Evolutionary conservation across 495 filamentous ascomycete genomes (phyloP).

Genomic region (Penicillium soppii): DNA sequence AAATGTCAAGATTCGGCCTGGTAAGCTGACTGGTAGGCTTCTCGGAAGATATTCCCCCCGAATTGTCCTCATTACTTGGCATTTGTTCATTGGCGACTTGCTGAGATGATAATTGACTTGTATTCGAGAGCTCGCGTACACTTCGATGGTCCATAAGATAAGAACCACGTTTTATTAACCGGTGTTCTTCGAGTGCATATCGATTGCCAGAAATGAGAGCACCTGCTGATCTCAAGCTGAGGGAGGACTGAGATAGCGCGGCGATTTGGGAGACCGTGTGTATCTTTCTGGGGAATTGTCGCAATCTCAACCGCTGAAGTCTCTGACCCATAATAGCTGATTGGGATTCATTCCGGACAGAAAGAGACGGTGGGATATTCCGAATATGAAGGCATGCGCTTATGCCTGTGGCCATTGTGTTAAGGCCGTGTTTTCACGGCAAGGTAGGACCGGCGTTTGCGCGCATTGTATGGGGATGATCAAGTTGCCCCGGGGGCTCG

Average conservation of each 20-base stretch:
- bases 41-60: too few species aligned
- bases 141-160: not conserved
- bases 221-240: not conserved
- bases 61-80: not conserved
- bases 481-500: too few species aligned
- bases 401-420: constrained; percentile 13
- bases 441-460: not conserved
- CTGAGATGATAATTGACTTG: not conserved
- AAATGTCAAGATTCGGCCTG: too few species aligned
- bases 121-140: not conserved
- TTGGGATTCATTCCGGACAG: not conserved
- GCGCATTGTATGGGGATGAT: too few species aligned
- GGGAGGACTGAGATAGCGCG: not conserved
- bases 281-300: not conserved
- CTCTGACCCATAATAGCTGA: not conserved
- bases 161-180: not conserved
- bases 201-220: not conserved
- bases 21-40: too few species aligned
- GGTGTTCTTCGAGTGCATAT: not conserved
- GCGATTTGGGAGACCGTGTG: constrained; percentile 2
- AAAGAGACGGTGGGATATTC: not conserved
- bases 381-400: constrained; percentile 6
- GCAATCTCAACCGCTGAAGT: not conserved
- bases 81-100: not conserved
- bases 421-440: not conserved